Evolutionary conservation across 2,329 filamentous ascomycete genomes (phyloP).

Genomic region (Boeremia lycopersici): DNA sequence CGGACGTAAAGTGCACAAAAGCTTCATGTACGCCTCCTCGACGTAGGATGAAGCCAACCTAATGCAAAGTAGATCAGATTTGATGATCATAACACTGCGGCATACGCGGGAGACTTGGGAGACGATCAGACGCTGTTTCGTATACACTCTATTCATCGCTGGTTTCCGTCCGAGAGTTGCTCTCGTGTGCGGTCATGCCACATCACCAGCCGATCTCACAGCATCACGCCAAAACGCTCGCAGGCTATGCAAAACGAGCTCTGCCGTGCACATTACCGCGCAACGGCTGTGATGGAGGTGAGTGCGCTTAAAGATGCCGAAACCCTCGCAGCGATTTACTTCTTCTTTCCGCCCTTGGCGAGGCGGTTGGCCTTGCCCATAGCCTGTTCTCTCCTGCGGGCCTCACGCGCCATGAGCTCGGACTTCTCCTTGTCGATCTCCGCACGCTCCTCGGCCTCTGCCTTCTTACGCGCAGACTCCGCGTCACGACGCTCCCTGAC

Average conservation of each 20-base stretch:
- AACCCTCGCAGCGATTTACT: slow-evolving; percentile 22
- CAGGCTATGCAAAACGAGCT: slow-evolving; percentile 34
- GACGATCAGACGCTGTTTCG: too few species aligned
- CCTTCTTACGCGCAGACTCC: slow-evolving; percentile 82
- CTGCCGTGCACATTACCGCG: slow-evolving; percentile 21
- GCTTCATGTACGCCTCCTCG: too few species aligned
- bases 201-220: not conserved
- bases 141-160: too few species aligned
- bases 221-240: slow-evolving; percentile 19
- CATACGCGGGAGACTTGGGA: too few species aligned
- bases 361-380: slow-evolving; percentile 54
- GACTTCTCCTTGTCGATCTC: slow-evolving; percentile 63
- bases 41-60: too few species aligned
- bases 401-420: slow-evolving; percentile 55
- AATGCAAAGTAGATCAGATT: too few species aligned
- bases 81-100: too few species aligned
- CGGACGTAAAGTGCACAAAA: too few species aligned
- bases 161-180: too few species aligned
- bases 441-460: slow-evolving; percentile 59
- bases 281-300: not conserved
- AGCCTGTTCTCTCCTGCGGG: slow-evolving; percentile 55
- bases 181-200: too few species aligned
- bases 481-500: slow-evolving; percentile 86
- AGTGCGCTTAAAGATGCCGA: not conserved
- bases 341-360: slow-evolving; percentile 49